Percentiles rank a stretch among this genome's conserved stretches.
Evolutionary conservation across 148 eudicot species (phyloP).

Genomic region (Heliosperma pusillum): DNA sequence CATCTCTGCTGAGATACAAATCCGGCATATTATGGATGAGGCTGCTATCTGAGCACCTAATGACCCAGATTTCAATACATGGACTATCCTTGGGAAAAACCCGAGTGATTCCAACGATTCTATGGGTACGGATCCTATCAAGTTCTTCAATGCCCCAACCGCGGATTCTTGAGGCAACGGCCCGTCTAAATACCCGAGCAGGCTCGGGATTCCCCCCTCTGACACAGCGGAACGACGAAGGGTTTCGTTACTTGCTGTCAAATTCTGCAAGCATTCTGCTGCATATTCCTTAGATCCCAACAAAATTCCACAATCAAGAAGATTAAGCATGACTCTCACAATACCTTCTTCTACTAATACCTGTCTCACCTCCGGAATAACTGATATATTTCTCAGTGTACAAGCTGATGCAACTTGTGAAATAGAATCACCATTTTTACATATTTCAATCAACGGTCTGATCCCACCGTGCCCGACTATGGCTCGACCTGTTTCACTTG

Average conservation of each 20-base stretch:
- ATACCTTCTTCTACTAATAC: constrained; percentile 72
- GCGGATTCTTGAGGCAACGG: constrained; percentile 87
- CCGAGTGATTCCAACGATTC: constrained; percentile 56
- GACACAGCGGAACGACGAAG: constrained; percentile 49
- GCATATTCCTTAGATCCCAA: constrained; percentile 83
- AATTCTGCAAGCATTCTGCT: constrained; percentile 85
- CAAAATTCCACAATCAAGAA: constrained; percentile 64
- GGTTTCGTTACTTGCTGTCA: constrained; percentile 61
- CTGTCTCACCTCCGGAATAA: constrained; percentile 67
- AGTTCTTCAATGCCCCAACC: constrained; percentile 66
- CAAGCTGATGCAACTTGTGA: constrained; percentile 76
- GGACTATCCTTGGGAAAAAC: constrained; percentile 57
- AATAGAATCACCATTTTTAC: constrained; percentile 63
- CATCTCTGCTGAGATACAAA: constrained; percentile 46
- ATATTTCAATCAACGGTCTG: constrained; percentile 57
- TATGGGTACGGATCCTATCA: constrained; percentile 50
- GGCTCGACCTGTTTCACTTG: constrained; percentile 58
- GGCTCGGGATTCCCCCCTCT: constrained; percentile 65
- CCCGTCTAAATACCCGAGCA: constrained; percentile 63
- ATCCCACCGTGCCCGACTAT: constrained; percentile 79
- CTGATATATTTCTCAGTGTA: constrained; percentile 70
- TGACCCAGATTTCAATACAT: constrained; percentile 70
- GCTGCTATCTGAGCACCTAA: constrained; percentile 69
- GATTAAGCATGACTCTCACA: constrained; percentile 55
- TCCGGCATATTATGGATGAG: constrained; percentile 54